Evolutionary conservation across 352 stramenopile genomes (phyloP), one percentile per base, ranked within the genome.

Genomic region (Globisporangium radiosum): DNA sequence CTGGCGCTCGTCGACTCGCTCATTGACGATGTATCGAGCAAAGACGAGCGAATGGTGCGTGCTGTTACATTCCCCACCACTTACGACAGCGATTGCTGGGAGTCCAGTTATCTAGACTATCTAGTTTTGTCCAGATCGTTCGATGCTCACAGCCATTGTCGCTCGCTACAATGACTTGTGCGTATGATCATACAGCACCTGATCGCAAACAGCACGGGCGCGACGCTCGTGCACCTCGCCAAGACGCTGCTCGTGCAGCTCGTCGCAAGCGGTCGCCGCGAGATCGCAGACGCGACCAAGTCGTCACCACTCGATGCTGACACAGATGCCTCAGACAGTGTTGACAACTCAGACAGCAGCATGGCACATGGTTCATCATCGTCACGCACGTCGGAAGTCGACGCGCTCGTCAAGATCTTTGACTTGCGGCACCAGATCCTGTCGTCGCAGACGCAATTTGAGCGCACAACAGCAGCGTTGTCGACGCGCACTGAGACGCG

Each of bases 361-460:
- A 64, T 74, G 7, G 59, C 70, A 1, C 65, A 75, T 19, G 52
- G 64, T 17, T 52, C 57, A 7, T 39, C 37, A 7, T 56, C 64
- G 2, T 70, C 64, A 17, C 54, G 52, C 8, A 72, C 75, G 15
- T 88, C 79, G 5, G 81, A 84, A 60, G 73, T 90, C 15, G 81
- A 87, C 36, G 79, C 77, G 45, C 56, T 92, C 3, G 77, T 90
- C 11, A 73, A 71, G 54, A 83, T 92, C 37, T 87, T 90, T 49
- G 81, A 92, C 44, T 63, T 92, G 48, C 79, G 81, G 3, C 81
- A 92, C 52, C 72, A 88, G 42, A 85, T 92, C 54, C 60, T 92
- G 42, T 85, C 80, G 3, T 87, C 79, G 1, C 71, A 86, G 51
- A 66, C 71, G 11, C 79, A 90, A 45, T 88, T 89, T 54, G 65